Conservation (phyloP, 306 rosid species). For the Dryas alaskensis region DNA sequence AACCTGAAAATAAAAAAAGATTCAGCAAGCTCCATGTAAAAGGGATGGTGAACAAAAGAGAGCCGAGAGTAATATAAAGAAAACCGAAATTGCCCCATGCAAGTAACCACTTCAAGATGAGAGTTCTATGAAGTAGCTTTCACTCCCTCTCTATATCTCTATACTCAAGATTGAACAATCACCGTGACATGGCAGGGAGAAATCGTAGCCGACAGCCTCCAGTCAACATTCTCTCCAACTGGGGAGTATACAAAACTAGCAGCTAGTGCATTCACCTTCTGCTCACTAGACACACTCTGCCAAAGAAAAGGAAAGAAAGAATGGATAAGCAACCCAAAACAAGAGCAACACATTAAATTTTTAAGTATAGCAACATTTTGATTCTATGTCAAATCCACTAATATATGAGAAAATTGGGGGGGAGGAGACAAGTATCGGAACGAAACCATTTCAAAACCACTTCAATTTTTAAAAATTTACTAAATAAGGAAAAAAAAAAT, state of each 20-base stretch:
- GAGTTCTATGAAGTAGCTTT: background rate
- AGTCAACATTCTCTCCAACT: slow-evolving; percentile 88
- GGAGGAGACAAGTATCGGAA: background rate
- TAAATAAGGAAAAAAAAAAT: background rate
- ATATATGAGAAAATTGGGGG: background rate
- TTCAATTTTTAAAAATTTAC: background rate
- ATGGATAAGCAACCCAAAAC: slow-evolving; percentile 19
- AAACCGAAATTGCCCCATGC: background rate
- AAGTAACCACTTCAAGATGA: slow-evolving; percentile 1
- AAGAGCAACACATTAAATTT: background rate
- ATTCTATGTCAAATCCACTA: background rate
- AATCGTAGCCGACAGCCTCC: slow-evolving; percentile 89
- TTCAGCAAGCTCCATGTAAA: slow-evolving; percentile 11
- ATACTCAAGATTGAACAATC: slow-evolving; percentile 28
- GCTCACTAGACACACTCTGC: slow-evolving; percentile 86
- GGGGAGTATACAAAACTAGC: slow-evolving; percentile 91
- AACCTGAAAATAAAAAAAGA: slow-evolving; percentile 46
- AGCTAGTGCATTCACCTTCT: slow-evolving; percentile 83
- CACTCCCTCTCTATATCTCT: slow-evolving; percentile 7
- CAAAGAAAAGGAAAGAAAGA: slow-evolving; percentile 16
- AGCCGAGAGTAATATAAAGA: background rate
- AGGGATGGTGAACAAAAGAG: background rate
- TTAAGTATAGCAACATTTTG: background rate
- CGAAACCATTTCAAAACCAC: background rate
- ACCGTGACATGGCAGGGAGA: slow-evolving; percentile 97